Percentiles rank a stretch among this genome's conserved stretches.
Evolutionary conservation across 225 moss, liverwort and hornwort species (phyloP).

Genomic region (Marchantia polymorpha): DNA sequence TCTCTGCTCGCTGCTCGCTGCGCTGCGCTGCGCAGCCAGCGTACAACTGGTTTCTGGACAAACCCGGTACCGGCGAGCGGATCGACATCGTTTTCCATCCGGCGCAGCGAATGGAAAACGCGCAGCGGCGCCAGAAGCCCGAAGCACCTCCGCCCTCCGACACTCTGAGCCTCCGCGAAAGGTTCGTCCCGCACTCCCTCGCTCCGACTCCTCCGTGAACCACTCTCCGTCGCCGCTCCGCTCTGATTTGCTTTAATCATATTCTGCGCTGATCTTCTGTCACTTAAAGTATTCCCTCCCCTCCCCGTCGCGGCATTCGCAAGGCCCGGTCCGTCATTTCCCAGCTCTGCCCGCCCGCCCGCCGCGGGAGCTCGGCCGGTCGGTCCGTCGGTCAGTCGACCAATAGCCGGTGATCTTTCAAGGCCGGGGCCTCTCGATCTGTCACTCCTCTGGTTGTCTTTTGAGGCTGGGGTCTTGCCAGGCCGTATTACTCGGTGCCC

Average conservation of each 20-base stretch:
- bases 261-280: neutral
- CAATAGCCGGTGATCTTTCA: neutral
- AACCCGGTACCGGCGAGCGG: neutral
- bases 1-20: neutral
- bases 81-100: neutral
- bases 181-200: neutral
- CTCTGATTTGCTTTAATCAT: neutral
- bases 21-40: neutral
- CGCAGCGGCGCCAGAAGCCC: neutral
- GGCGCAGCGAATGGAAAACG: neutral
- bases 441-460: too few species aligned
- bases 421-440: neutral
- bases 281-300: neutral
- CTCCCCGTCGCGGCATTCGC: neutral
- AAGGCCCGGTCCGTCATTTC: neutral
- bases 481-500: too few species aligned
- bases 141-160: neutral
- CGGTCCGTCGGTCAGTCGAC: neutral
- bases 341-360: too few species aligned
- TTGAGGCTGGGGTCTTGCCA: too few species aligned
- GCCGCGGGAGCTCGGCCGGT: too few species aligned
- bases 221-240: neutral
- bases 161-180: neutral
- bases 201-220: neutral
- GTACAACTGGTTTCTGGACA: neutral